phyloP scores from a whole-genome alignment of 257 asterid species.

The Solanum chaucha region DNA sequence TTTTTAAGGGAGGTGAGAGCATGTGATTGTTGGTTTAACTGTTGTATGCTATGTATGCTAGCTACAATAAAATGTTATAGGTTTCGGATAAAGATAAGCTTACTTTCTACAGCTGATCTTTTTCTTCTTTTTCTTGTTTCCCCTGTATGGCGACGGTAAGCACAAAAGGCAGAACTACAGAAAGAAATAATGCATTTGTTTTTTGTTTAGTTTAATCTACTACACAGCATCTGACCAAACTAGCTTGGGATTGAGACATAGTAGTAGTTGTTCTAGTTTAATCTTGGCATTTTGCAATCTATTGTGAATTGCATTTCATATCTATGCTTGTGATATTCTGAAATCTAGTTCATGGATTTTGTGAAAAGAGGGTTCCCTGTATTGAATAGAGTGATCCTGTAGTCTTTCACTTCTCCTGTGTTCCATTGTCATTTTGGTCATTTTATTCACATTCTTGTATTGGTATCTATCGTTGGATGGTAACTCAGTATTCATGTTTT shows the following conservation, averaged over 20 bases:
- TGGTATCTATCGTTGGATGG: neutral
- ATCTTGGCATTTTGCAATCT: neutral
- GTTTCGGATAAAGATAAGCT: neutral
- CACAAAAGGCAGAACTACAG: neutral
- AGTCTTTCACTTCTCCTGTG: neutral
- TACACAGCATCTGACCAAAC: neutral
- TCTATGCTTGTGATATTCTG: neutral
- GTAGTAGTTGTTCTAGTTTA: neutral
- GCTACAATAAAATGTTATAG: neutral
- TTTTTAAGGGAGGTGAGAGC: slow-evolving; percentile 83
- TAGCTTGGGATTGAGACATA: neutral
- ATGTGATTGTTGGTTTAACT: neutral
- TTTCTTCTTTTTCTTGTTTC: neutral
- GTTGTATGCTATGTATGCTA: neutral
- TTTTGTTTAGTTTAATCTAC: neutral
- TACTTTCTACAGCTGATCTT: neutral
- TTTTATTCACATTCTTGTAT: neutral
- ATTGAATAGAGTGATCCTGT: neutral
- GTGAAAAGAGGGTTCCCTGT: neutral
- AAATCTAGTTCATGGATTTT: neutral
- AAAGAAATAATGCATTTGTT: neutral
- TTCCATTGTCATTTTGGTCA: neutral
- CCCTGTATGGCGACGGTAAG: neutral
- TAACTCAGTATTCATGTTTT: neutral
- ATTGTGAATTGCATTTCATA: neutral